These are phyloP conservation scores for Globisporangium cederbergense DNA, from an alignment of 352 stramenopile genomes.

Conservation along the genomic window DNA sequence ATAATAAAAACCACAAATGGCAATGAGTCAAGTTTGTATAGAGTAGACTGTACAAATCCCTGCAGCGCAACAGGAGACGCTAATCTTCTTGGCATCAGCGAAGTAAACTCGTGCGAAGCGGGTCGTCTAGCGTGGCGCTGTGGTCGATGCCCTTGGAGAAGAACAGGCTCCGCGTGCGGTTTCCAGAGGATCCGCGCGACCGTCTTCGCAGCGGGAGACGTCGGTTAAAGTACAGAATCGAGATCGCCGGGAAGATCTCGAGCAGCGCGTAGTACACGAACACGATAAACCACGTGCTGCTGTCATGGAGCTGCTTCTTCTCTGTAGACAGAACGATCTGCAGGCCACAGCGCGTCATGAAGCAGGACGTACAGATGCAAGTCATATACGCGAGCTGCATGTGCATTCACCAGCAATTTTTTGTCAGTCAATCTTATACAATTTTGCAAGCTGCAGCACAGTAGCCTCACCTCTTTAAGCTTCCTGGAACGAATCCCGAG, in stretches of 20 bases:
- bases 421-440: neutral
- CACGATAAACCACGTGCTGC: constrained; percentile 75
- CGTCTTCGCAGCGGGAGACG: constrained; percentile 52
- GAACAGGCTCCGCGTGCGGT: constrained; percentile 30
- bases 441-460: neutral
- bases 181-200: constrained; percentile 12
- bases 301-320: constrained; percentile 69
- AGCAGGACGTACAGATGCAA: constrained; percentile 80
- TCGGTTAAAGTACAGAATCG: constrained; percentile 83
- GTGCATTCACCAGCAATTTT: neutral
- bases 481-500: constrained; percentile 79
- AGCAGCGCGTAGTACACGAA: constrained; percentile 79
- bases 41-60: neutral
- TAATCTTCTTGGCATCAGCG: constrained; percentile 11
- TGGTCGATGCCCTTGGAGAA: constrained; percentile 36
- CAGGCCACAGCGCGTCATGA: constrained; percentile 63
- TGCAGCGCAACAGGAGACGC: neutral
- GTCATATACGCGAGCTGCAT: constrained; percentile 66
- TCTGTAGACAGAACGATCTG: constrained; percentile 74
- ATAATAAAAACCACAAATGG: neutral
- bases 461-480: constrained; percentile 56
- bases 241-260: constrained; percentile 74
- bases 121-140: constrained; percentile 11
- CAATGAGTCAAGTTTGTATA: neutral
- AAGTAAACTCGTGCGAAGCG: constrained; percentile 53